Percentiles rank a stretch among this genome's conserved stretches.
phyloP scores from a whole-genome alignment of 306 rosid species.

The Glycine latifolia region DNA sequence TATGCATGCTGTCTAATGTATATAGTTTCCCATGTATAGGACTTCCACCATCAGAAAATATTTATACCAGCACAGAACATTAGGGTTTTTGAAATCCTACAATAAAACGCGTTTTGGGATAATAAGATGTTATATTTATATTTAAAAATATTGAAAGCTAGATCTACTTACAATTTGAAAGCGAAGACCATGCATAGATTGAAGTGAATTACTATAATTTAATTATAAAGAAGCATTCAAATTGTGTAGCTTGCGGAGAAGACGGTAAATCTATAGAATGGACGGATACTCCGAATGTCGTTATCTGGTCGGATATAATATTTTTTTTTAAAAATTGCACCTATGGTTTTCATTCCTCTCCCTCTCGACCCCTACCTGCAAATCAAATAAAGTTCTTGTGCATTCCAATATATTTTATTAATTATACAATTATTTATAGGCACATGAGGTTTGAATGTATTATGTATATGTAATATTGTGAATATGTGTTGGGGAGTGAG shows the following conservation, averaged over 20 bases:
- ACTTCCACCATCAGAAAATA: background rate
- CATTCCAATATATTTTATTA: background rate
- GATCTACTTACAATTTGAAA: background rate
- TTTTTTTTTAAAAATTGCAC: background rate
- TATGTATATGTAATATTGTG: slow-evolving; percentile 44
- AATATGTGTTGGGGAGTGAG: slow-evolving; percentile 24
- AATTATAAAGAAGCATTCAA: background rate
- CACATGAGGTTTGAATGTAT: slow-evolving; percentile 38
- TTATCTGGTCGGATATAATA: slow-evolving; percentile 53
- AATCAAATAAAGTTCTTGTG: slow-evolving; percentile 36
- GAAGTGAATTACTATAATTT: background rate
- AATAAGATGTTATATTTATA: background rate
- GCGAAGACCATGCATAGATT: slow-evolving; percentile 4
- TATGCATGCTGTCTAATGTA: background rate
- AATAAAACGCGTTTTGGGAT: slow-evolving; percentile 34
- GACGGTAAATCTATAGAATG: slow-evolving; percentile 1
- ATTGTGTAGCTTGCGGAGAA: slow-evolving; percentile 3
- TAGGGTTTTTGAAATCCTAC: slow-evolving; percentile 34
- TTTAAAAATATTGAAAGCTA: background rate
- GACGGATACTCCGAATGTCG: slow-evolving; percentile 41
- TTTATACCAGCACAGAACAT: background rate
- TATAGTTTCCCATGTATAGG: background rate
- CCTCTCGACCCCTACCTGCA: slow-evolving; percentile 32
- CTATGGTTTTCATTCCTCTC: slow-evolving; percentile 43
- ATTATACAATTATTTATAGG: background rate